A percentile compares a stretch with the other conserved stretches of the same genome.
Conservation (phyloP, 768 basidiomycete species). For the Pholiota molesta region DNA sequence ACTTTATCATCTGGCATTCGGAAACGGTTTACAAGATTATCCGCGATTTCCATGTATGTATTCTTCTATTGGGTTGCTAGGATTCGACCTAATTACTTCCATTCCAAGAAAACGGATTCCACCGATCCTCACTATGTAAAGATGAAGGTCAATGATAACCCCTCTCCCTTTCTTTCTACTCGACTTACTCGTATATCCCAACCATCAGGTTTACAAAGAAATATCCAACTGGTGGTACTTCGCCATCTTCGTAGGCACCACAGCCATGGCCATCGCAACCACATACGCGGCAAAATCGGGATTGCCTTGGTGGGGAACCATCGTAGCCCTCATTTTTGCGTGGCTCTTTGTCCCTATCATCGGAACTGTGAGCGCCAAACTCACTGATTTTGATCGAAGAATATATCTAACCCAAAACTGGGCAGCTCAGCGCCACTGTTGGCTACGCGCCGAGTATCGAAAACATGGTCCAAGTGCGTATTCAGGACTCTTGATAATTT, state of each 20-base stretch:
- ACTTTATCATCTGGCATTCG: slow-evolving; percentile 56
- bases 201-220: slow-evolving; percentile 27
- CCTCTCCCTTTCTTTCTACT: background rate
- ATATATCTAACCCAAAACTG: background rate
- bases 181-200: background rate
- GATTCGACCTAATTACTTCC: background rate
- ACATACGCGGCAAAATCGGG: slow-evolving; percentile 56
- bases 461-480: slow-evolving; percentile 12
- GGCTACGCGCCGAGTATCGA: slow-evolving; percentile 7
- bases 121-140: slow-evolving; percentile 57
- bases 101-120: slow-evolving; percentile 19
- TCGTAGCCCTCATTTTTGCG: slow-evolving; percentile 57
- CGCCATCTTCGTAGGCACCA: slow-evolving; percentile 42
- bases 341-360: slow-evolving; percentile 53
- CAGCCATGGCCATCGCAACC: slow-evolving; percentile 55
- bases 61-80: background rate
- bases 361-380: slow-evolving; percentile 52
- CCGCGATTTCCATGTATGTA: slow-evolving; percentile 40
- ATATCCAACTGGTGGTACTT: slow-evolving; percentile 57
- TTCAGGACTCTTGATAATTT: background rate
- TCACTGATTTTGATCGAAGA: slow-evolving; percentile 21
- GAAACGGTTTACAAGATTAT: slow-evolving; percentile 47
- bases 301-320: slow-evolving; percentile 61
- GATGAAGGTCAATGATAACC: slow-evolving; percentile 41
- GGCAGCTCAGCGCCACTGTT: slow-evolving; percentile 8